Conservation (phyloP, 495 filamentous ascomycete genomes). For the Penicillium riverlandense region DNA sequence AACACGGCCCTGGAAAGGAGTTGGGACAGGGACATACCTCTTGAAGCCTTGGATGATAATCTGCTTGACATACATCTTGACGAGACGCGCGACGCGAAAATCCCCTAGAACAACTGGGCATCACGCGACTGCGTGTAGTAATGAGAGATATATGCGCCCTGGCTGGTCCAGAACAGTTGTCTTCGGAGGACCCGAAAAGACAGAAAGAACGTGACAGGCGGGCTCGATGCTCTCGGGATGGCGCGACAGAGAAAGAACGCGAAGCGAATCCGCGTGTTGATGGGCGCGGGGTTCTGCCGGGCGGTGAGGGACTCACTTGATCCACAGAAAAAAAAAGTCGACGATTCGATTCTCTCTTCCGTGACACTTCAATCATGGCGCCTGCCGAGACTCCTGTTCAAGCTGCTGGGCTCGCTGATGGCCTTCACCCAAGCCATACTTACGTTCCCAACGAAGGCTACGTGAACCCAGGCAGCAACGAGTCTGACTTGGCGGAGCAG, state of each 20-base stretch:
- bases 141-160: conserved; percentile 4
- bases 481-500: conserved; percentile 30
- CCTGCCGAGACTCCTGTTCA: conserved; percentile 13
- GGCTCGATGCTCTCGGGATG: not conserved
- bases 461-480: conserved; percentile 24
- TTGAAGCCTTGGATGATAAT: conserved; percentile 99
- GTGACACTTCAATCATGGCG: conserved; percentile 12
- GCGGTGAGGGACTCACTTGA: conserved; percentile 20
- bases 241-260: conserved; percentile 13
- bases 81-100: conserved; percentile 27
- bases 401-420: conserved; percentile 32
- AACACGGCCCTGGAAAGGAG: not conserved
- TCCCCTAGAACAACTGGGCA: conserved; percentile 24
- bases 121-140: conserved; percentile 26
- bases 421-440: conserved; percentile 41
- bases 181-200: not conserved
- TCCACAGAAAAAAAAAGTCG: conserved; percentile 33
- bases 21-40: conserved; percentile 51
- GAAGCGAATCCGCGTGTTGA: conserved; percentile 19
- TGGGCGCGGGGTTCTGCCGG: conserved; percentile 41
- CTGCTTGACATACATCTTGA: conserved; percentile 96
- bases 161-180: not conserved
- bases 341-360: not conserved
- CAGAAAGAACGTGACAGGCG: no score
- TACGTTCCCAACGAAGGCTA: conserved; percentile 53